Evolutionary conservation across 2,329 filamentous ascomycete species (phyloP).

Genomic region (Beauveria varroae): DNA sequence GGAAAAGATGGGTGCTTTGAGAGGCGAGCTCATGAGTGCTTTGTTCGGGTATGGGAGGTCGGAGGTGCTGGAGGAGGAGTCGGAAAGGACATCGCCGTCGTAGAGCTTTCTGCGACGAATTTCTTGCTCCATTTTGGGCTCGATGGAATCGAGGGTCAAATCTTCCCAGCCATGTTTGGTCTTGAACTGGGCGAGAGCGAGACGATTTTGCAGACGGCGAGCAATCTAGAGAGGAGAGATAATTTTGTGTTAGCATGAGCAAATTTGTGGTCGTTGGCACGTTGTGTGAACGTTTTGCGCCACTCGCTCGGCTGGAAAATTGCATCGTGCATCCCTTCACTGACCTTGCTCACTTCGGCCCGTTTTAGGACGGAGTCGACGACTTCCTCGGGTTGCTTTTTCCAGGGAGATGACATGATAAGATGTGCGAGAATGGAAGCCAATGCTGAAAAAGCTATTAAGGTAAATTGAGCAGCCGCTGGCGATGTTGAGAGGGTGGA

Average conservation of each 20-base stretch:
- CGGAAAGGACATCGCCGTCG: constrained; percentile 70
- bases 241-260: neutral
- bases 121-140: constrained; percentile 75
- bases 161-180: constrained; percentile 94
- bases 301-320: neutral
- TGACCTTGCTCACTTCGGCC: constrained; percentile 69
- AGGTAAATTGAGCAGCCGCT: neutral
- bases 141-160: constrained; percentile 76
- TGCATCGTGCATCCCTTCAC: constrained; percentile 19
- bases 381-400: constrained; percentile 56
- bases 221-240: constrained; percentile 61
- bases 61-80: constrained; percentile 79
- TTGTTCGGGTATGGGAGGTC: constrained; percentile 63
- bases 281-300: constrained; percentile 2
- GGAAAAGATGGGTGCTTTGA: constrained; percentile 77
- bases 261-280: neutral
- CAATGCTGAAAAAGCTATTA: neutral
- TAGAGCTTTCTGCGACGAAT: constrained; percentile 63
- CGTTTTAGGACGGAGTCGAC: constrained; percentile 63
- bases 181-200: constrained; percentile 95
- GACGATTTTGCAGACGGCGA: constrained; percentile 81
- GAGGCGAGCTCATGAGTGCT: constrained; percentile 73
- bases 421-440: neutral
- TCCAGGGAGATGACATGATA: constrained; percentile 54
- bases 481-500: neutral